phyloP scores from a whole-genome alignment of 805 yeast species.

The Candida insectorum region DNA sequence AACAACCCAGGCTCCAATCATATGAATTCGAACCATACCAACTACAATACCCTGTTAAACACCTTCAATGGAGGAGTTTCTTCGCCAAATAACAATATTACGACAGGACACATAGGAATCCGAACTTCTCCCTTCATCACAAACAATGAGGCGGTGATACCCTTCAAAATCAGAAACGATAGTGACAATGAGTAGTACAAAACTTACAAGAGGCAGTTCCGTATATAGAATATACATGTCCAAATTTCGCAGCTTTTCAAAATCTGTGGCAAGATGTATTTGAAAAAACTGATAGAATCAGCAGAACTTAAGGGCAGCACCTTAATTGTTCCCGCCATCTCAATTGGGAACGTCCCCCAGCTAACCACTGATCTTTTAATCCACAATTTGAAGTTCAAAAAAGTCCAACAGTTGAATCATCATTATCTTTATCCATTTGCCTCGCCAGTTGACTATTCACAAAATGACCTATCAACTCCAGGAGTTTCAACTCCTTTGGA shows the following conservation, averaged over 20 bases:
- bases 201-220: too few relatives aligned
- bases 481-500: slow-evolving; percentile 65
- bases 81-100: slow-evolving; percentile 1
- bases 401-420: slow-evolving; percentile 57
- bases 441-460: slow-evolving; percentile 62
- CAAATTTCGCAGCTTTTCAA: too few relatives aligned
- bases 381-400: slow-evolving; percentile 53
- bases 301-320: slow-evolving; percentile 22
- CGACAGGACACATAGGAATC: background rate
- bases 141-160: slow-evolving; percentile 3
- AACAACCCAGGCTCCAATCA: background rate
- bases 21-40: slow-evolving; percentile 23
- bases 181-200: slow-evolving; percentile 5
- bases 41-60: slow-evolving; percentile 10
- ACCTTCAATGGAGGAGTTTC: slow-evolving; percentile 2
- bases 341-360: slow-evolving; percentile 91
- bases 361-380: slow-evolving; percentile 69
- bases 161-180: slow-evolving; percentile 6
- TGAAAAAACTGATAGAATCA: background rate
- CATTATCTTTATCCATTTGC: slow-evolving; percentile 73
- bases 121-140: slow-evolving; percentile 5
- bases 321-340: slow-evolving; percentile 73
- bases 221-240: too few relatives aligned
- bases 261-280: background rate
- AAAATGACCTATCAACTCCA: slow-evolving; percentile 10